Evolutionary conservation across 2,329 filamentous ascomycete species (phyloP).

Genomic region (Westerdykella aurantiaca): DNA sequence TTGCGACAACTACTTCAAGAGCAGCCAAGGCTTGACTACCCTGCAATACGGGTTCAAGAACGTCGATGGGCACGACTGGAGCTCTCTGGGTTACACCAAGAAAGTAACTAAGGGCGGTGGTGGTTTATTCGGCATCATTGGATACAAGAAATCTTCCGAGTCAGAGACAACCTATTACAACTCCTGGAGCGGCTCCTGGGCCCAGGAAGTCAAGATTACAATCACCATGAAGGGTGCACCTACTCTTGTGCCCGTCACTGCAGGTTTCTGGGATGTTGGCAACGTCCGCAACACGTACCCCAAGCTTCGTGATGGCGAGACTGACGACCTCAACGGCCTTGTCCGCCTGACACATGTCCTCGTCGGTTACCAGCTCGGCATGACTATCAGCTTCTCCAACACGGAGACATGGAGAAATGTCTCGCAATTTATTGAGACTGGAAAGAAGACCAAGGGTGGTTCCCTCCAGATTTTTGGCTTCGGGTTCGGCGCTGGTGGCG

Average conservation of each 20-base stretch:
- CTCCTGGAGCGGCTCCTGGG: slow-evolving; percentile 2
- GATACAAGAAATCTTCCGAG: background rate
- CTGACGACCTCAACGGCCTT: slow-evolving; percentile 1
- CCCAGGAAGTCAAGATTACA: slow-evolving; percentile 1
- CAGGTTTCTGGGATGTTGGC: slow-evolving; percentile 6
- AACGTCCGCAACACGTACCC: slow-evolving; percentile 5
- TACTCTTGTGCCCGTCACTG: slow-evolving; percentile 3
- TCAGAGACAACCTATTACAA: slow-evolving; percentile 2
- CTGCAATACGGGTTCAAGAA: slow-evolving; percentile 4
- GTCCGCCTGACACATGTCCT: slow-evolving; percentile 6
- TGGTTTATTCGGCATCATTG: slow-evolving; percentile 3
- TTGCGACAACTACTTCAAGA: slow-evolving; percentile 3
- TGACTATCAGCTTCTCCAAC: slow-evolving; percentile 4
- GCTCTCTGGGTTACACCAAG: slow-evolving; percentile 1
- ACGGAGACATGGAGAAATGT: slow-evolving; percentile 5
- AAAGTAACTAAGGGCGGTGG: background rate
- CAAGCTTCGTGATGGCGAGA: slow-evolving; percentile 4
- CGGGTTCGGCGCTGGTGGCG: slow-evolving; percentile 3
- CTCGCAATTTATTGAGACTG: slow-evolving; percentile 4
- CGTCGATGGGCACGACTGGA: slow-evolving; percentile 7
- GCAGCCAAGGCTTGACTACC: background rate
- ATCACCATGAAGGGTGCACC: slow-evolving; percentile 6
- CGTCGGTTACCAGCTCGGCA: slow-evolving; percentile 3
- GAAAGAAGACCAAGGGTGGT: slow-evolving; percentile 2
- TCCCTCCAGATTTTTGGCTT: slow-evolving; percentile 3